A percentile compares a stretch with the other conserved stretches of the same genome.
Evolutionary conservation across 2,329 filamentous ascomycete species (phyloP).

Genomic region (Epichloe hybrida): DNA sequence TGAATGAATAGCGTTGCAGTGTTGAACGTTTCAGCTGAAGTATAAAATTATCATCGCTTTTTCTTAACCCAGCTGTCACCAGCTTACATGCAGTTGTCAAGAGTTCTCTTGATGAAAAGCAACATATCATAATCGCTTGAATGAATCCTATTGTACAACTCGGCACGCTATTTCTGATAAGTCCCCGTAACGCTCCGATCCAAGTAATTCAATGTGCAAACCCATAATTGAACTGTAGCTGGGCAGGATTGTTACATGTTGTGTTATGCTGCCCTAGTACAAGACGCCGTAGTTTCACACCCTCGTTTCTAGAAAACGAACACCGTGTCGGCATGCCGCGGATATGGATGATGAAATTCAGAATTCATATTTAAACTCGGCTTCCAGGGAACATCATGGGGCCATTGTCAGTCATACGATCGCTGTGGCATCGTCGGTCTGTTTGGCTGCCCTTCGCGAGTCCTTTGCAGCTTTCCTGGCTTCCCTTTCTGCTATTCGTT

Average conservation of each 20-base stretch:
- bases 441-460: constrained; percentile 31
- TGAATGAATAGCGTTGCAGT: not conserved
- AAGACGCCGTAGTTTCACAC: not conserved
- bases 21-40: not conserved
- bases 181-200: not conserved
- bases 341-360: not conserved
- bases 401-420: not conserved
- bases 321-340: too few relatives aligned
- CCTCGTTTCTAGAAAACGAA: not conserved
- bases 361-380: not conserved
- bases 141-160: not conserved
- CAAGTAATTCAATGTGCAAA: not conserved
- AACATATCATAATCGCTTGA: not conserved
- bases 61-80: not conserved
- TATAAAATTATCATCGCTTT: not conserved
- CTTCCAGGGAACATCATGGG: not conserved
- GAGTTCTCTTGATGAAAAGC: not conserved
- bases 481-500: constrained; percentile 42
- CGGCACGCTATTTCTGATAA: not conserved
- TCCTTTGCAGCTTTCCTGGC: constrained; percentile 43
- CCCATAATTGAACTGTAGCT: not conserved
- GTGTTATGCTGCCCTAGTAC: not conserved
- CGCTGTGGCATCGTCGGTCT: constrained; percentile 10
- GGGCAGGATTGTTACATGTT: not conserved
- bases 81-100: not conserved